Evolutionary conservation across 176 grass and related monocot species (phyloP).

Genomic region (Elaeis guineensis): DNA sequence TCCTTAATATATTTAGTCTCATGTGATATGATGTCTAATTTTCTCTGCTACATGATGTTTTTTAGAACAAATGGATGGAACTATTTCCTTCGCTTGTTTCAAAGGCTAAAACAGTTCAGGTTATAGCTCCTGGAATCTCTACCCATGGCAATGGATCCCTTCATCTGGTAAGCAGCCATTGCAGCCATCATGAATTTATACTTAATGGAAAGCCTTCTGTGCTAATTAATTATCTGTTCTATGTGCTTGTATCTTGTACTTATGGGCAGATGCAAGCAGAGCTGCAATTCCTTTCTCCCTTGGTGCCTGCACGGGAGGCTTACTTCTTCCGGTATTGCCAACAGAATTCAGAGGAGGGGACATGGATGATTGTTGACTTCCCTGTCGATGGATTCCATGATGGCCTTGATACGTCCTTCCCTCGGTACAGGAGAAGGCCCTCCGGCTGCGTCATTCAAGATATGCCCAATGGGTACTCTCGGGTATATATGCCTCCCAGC

Average conservation of each 20-base stretch:
- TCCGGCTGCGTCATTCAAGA: conserved; percentile 96
- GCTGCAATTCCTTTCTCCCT: conserved; percentile 77
- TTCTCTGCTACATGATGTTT: background rate
- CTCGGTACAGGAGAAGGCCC: conserved; percentile 44
- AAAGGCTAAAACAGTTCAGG: conserved; percentile 65
- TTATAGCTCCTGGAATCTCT: conserved; percentile 49
- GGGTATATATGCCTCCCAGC: conserved; percentile 28
- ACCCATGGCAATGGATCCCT: conserved; percentile 69
- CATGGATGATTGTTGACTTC: conserved; percentile 80
- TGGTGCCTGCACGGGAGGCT: conserved; percentile 59
- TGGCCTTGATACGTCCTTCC: conserved; percentile 21
- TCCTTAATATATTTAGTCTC: too few species aligned
- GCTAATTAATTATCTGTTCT: too few species aligned
- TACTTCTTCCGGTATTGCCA: conserved; percentile 87
- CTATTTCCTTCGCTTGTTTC: conserved; percentile 83
- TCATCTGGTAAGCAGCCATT: conserved; percentile 38
- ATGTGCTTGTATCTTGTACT: too few species aligned
- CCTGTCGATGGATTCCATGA: conserved; percentile 62
- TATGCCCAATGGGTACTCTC: conserved; percentile 89
- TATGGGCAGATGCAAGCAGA: conserved; percentile 75
- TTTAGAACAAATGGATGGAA: conserved; percentile 93
- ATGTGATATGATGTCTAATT: too few species aligned
- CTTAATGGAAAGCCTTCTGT: too few species aligned
- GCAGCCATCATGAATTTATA: too few species aligned
- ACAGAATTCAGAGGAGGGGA: conserved; percentile 61